phyloP scores from a whole-genome alignment of 495 filamentous ascomycete species.

The Podospora fimiseda region DNA sequence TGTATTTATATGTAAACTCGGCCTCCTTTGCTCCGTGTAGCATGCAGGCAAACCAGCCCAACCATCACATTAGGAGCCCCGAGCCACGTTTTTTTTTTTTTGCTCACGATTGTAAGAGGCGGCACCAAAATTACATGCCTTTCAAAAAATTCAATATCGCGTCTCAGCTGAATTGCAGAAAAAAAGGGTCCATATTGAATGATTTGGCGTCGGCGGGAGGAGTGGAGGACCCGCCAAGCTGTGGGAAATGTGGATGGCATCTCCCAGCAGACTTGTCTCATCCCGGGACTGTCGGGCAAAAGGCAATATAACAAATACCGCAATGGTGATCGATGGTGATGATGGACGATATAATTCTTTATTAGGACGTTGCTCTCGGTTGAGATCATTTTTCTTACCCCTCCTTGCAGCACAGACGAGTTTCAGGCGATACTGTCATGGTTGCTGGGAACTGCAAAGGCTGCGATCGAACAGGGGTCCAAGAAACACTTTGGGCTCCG shows the following conservation, averaged over 20 bases:
- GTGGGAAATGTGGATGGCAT: neutral
- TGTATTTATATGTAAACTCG: neutral
- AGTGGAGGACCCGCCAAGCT: neutral
- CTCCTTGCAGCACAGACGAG: constrained; percentile 28
- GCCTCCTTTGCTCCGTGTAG: neutral
- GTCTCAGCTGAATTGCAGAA: constrained; percentile 7
- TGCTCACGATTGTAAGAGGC: neutral
- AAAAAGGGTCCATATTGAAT: neutral
- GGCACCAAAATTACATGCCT: constrained; percentile 2
- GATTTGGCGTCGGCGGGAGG: neutral
- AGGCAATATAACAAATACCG: no score
- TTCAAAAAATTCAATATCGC: neutral
- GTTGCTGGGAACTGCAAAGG: constrained; percentile 17
- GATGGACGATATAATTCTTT: no score
- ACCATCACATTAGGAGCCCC: neutral
- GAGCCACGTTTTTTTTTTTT: neutral
- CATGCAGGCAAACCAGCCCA: neutral
- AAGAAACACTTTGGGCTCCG: constrained; percentile 21
- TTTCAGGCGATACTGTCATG: constrained; percentile 28
- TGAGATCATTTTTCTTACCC: constrained; percentile 14
- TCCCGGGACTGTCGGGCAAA: no score
- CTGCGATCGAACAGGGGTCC: constrained; percentile 18
- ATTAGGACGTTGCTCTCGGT: constrained; percentile 3
- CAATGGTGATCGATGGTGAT: no score
- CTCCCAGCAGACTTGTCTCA: neutral